phyloP scores from a whole-genome alignment of 768 basidiomycete genomes.

The Trametes punicea region DNA sequence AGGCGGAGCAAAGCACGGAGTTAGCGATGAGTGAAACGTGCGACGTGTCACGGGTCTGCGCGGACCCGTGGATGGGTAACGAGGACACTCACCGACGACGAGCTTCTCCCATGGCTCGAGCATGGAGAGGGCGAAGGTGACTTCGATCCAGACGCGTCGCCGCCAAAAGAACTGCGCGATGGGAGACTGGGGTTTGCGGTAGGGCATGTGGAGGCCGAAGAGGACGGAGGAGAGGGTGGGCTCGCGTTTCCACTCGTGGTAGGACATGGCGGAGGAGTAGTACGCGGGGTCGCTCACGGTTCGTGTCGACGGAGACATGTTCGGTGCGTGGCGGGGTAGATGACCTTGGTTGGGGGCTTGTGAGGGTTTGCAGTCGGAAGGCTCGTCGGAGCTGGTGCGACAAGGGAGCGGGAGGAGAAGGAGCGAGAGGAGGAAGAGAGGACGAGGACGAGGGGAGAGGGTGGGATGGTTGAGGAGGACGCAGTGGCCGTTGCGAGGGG shows the following conservation, averaged over 20 bases:
- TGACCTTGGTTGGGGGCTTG: neutral
- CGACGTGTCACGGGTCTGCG: neutral
- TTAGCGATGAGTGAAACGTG: neutral
- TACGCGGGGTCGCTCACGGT: constrained; percentile 13
- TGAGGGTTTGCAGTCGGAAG: neutral
- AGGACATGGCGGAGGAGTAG: constrained; percentile 17
- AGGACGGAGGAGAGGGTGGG: constrained; percentile 20
- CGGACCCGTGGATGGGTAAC: neutral
- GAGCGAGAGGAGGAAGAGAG: neutral
- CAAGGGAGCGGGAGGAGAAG: neutral
- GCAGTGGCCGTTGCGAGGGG: too few species aligned
- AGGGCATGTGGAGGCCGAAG: constrained; percentile 25
- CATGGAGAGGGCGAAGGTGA: constrained; percentile 59
- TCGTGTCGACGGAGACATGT: neutral
- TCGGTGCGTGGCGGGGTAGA: too few species aligned
- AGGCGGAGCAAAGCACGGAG: neutral
- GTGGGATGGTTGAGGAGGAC: neutral
- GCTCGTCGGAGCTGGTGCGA: too few species aligned
- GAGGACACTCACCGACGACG: constrained; percentile 46
- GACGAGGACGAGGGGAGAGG: neutral
- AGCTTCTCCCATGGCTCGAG: constrained; percentile 68
- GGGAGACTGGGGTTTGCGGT: constrained; percentile 21
- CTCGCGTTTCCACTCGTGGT: constrained; percentile 26
- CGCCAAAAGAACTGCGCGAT: constrained; percentile 39
- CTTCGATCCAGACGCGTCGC: constrained; percentile 51